phyloP scores from a whole-genome alignment of 1,284 basidiomycete genomes.

The Ustilago hordei region DNA sequence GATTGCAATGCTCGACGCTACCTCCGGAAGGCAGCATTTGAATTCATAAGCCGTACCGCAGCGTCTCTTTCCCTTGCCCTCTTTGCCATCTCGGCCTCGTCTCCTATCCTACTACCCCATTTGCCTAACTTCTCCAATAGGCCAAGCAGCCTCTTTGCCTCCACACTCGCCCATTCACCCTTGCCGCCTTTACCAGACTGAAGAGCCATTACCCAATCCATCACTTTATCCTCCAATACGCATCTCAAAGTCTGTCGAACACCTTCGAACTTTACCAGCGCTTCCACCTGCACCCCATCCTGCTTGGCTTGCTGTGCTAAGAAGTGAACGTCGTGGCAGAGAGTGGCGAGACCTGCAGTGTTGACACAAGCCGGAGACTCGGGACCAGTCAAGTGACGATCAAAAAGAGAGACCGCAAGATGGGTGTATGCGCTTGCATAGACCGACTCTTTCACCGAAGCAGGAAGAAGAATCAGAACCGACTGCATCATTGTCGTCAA shows the following conservation, averaged over 20 bases:
- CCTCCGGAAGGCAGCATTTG: background rate
- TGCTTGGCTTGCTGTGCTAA: slow-evolving; percentile 45
- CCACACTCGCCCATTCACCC: slow-evolving; percentile 16
- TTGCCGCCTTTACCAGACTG: slow-evolving; percentile 20
- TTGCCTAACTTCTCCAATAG: slow-evolving; percentile 45
- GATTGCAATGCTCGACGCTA: background rate
- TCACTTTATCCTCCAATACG: slow-evolving; percentile 79
- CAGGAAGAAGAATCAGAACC: slow-evolving; percentile 80
- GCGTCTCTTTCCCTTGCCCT: slow-evolving; percentile 22
- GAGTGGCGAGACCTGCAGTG: slow-evolving; percentile 14
- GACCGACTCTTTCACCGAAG: slow-evolving; percentile 85
- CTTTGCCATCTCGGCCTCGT: slow-evolving; percentile 3
- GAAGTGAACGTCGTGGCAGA: slow-evolving; percentile 50
- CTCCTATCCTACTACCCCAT: background rate
- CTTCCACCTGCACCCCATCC: slow-evolving; percentile 9
- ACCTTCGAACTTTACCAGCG: background rate
- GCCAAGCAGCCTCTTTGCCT: slow-evolving; percentile 24
- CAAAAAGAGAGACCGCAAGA: slow-evolving; percentile 88
- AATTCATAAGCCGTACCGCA: slow-evolving; percentile 10
- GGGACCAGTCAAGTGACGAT: slow-evolving; percentile 67
- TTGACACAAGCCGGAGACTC: slow-evolving; percentile 32
- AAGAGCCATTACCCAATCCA: slow-evolving; percentile 77
- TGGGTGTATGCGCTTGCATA: slow-evolving; percentile 87
- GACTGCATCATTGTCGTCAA: slow-evolving; percentile 95
- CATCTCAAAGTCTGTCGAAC: slow-evolving; percentile 64